Percentiles rank a stretch among this genome's conserved stretches.
Conservation (phyloP, 352 stramenopile genomes). For the Pythium chondricola region DNA sequence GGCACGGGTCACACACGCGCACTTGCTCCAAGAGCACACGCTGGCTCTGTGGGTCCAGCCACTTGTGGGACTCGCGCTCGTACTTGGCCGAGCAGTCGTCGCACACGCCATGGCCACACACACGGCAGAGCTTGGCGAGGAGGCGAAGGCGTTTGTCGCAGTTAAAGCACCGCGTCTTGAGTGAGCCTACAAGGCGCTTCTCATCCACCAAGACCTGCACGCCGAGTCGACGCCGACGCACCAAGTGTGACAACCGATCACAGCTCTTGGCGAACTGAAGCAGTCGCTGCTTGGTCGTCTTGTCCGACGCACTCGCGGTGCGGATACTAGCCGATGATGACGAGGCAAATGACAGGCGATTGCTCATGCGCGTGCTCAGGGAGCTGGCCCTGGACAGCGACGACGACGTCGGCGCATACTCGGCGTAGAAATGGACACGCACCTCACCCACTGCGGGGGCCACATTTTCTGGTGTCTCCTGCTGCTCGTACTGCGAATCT, state of each 20-base stretch:
- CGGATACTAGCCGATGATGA: background rate
- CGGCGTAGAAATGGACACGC: slow-evolving; percentile 5
- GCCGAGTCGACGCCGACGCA: slow-evolving; percentile 49
- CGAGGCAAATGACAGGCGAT: background rate
- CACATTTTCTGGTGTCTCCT: background rate
- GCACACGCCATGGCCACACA: slow-evolving; percentile 59
- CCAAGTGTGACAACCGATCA: slow-evolving; percentile 30
- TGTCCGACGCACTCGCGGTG: background rate
- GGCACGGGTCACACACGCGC: slow-evolving; percentile 47
- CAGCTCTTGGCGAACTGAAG: slow-evolving; percentile 5
- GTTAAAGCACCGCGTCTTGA: slow-evolving; percentile 33
- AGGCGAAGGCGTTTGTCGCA: slow-evolving; percentile 37
- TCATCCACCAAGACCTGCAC: slow-evolving; percentile 38
- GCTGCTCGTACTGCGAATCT: background rate
- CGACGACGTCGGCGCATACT: background rate
- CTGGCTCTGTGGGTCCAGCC: background rate
- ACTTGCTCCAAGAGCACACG: slow-evolving; percentile 12
- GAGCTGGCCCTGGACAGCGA: too few relatives aligned
- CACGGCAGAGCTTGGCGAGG: slow-evolving; percentile 35
- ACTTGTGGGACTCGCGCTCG: slow-evolving; percentile 8
- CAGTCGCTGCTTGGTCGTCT: slow-evolving; percentile 1
- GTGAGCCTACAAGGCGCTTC: slow-evolving; percentile 11
- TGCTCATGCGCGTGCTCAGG: too few relatives aligned
- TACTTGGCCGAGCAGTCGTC: slow-evolving; percentile 30
- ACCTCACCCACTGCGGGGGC: background rate